Conservation (phyloP, 805 yeast genomes). For the Kodamaea nitidulidarum region DNA sequence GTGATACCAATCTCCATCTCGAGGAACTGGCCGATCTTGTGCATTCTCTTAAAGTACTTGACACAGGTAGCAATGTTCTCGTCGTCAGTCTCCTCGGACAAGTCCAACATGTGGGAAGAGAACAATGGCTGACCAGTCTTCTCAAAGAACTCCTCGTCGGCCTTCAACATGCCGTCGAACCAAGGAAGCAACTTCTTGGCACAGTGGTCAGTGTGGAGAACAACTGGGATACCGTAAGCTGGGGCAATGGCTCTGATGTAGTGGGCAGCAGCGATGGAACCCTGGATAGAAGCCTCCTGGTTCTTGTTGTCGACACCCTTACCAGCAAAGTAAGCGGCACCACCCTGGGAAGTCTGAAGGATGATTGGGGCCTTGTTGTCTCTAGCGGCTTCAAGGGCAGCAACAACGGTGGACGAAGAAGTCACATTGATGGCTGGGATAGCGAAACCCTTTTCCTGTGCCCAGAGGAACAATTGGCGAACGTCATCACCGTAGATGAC, state of each 20-base stretch:
- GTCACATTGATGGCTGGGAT: slow-evolving; percentile 99
- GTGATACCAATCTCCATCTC: slow-evolving; percentile 99
- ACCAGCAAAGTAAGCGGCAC: slow-evolving; percentile 99
- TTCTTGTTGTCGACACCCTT: slow-evolving; percentile 93
- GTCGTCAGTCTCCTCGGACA: slow-evolving; percentile 94
- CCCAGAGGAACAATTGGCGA: slow-evolving; percentile 78
- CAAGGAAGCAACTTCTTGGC: slow-evolving; percentile 97
- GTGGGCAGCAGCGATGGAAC: slow-evolving; percentile 96
- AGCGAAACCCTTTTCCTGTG: slow-evolving; percentile 90
- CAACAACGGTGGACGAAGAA: slow-evolving; percentile 85
- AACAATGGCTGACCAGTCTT: slow-evolving; percentile 89
- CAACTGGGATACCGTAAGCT: slow-evolving; percentile 92
- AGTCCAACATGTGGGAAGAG: slow-evolving; percentile 98
- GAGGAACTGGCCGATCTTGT: slow-evolving; percentile 93
- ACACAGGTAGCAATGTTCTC: slow-evolving; percentile 93
- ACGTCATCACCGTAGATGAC: slow-evolving; percentile 99
- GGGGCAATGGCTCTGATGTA: slow-evolving; percentile 97
- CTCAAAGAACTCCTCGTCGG: slow-evolving; percentile 90
- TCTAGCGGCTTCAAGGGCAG: slow-evolving; percentile 48
- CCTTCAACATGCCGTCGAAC: slow-evolving; percentile 97
- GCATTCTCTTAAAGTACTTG: slow-evolving; percentile 90
- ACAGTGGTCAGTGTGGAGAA: slow-evolving; percentile 97
- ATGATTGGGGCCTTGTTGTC: slow-evolving; percentile 80
- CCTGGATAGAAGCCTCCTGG: slow-evolving; percentile 92
- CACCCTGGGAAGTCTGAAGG: slow-evolving; percentile 96